Conservation (phyloP, 139 green algal species). For the Deuterostichococcus epilithicus region DNA sequence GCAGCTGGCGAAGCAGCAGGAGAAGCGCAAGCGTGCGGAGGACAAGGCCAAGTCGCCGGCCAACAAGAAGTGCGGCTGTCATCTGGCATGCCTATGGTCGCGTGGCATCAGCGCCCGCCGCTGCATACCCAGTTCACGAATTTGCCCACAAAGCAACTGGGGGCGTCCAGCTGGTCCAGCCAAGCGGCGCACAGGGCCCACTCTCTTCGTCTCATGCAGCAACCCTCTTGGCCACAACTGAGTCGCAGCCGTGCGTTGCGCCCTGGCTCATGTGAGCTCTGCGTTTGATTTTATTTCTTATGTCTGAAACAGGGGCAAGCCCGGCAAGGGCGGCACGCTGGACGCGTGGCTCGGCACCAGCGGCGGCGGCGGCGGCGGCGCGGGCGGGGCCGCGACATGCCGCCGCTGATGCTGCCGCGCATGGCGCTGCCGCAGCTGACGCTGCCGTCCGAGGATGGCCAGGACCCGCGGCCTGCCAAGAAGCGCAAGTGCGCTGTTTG, state of each 20-base stretch:
- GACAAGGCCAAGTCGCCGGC: slow-evolving; percentile 2
- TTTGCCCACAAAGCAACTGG: no score
- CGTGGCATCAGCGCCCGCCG: no score
- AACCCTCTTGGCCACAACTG: no score
- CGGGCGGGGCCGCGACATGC: background rate
- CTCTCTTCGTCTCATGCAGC: no score
- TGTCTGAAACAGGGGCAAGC: background rate
- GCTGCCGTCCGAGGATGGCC: background rate
- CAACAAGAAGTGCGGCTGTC: slow-evolving; percentile 7
- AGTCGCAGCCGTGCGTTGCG: no score
- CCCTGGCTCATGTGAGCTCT: no score
- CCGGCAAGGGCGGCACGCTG: background rate
- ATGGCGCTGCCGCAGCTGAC: background rate
- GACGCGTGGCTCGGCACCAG: background rate
- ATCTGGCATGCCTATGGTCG: no score
- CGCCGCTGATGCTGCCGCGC: background rate
- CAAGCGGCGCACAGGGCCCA: no score
- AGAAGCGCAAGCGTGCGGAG: slow-evolving; percentile 1
- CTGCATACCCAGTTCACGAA: no score
- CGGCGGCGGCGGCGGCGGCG: no score
- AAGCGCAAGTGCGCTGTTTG: no score
- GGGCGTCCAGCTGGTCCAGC: no score
- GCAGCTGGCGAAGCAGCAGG: slow-evolving; percentile 6
- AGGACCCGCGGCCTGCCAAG: background rate
- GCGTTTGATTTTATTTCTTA: background rate